Base-by-base conservation (phyloP, 192 early-diverging fungal genomes). In the Bifiguratus adelaidae region DNA sequence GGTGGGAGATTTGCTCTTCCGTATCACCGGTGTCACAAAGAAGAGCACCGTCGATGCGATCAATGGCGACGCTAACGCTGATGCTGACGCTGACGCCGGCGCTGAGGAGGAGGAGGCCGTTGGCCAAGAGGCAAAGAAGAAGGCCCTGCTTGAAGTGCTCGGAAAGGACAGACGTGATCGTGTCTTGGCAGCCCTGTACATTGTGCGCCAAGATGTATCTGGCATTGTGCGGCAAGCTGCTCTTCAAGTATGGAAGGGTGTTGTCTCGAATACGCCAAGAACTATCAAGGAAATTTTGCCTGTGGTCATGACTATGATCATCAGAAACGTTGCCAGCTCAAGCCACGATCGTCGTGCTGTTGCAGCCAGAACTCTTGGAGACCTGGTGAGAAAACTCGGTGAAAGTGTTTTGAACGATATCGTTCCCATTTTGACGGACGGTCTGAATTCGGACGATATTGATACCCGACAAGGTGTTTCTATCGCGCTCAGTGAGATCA, bases 191-290 rank as follows among this genome's bases (percentile, higher is more conserved):
- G 76, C 89, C 21, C 53, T 99, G 48, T 99, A 96, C 55, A 91
- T 99, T 67, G 82, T 90, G 25, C 79, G 95, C 46, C 80, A 74
- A 49, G 7, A 22, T 58, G 61, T 48, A 20, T 71, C 76, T 50
- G 74, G 71, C 18, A 73, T 89, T 62, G 93, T 98, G 43, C 80
- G 95, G 24, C 91, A 95, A 60, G 70, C 85, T 41, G 69, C 91
- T 35, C 65, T 94, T 34, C 70, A 77, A 35, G 93, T 99, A 22
- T 99, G 96, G 96, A 97, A 97, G 76, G 71, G 76, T 41, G 74
- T 99, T 50, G 93, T 97, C 13, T 73, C 67, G 60, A 96, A 99
- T 65, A 99, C 94, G 46, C 96, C 96, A 45, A 82, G 93, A 36
- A 95, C 93, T 4, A 72, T 97, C 51, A 92, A 91, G 74, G 92